Evolutionary conservation across 129 eudicot genomes (phyloP), one percentile per base, ranked within the genome.

Genomic region (Erigeron canadensis): DNA sequence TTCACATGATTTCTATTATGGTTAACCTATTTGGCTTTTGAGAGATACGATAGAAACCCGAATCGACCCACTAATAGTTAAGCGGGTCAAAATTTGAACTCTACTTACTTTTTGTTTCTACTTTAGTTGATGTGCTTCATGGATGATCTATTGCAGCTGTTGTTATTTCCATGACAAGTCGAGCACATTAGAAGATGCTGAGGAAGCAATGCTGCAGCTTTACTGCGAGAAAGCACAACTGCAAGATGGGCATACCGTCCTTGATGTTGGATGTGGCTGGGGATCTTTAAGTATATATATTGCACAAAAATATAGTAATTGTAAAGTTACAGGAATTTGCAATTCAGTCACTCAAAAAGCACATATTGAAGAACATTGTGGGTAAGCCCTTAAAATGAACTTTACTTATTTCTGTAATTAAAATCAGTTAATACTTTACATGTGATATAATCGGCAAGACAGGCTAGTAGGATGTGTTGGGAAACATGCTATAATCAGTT

Each of bases 191-290:
- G 99, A 95, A 50, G 99, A 95, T 79, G 99, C 99, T 42, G 99
- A 88, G 77, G 84, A 81, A 65, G 99, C 96, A 75, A 95, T 95
- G 99, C 17, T 95, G 70, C 87, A 88, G 67, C 46, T 83, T 50
- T 90, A 95, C 81, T 90, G 99, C 72, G 91, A 88, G 77, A 90
- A 88, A 80, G 77, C 97, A 5, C 85, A 88, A 78, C 54, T 95
- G 53, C 63, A 88, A 86, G 97, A 88, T 74, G 99, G 99, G 2
- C 99, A 95, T 34, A 75, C 87, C 42, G 95, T 95, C 84, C 99
- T 95, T 79, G 99, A 95, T 80, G 93, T 95, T 70, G 99, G 99
- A 34, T 95, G 99, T 80, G 99, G 99, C 43, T 95, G 99, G 99
- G 99, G 99, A 53, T 90, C 99, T 59, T 84, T 95, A 64, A 67